Evolutionary conservation across 2,329 filamentous ascomycete genomes (phyloP).

Genomic region (Sporothrix globosa): DNA sequence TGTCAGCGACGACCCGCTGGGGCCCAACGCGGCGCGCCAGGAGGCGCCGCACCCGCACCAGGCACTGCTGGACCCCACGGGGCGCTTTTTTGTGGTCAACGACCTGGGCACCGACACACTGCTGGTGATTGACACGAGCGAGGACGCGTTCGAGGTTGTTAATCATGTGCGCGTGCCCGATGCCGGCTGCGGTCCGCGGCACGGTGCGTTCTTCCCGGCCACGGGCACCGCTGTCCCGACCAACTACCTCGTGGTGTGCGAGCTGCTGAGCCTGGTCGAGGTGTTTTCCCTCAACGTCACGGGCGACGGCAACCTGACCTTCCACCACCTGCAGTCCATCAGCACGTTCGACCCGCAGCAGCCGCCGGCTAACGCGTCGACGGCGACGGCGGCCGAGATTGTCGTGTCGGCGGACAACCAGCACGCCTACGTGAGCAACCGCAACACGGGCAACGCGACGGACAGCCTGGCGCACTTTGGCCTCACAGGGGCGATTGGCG

Average conservation of each 20-base stretch:
- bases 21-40: slow-evolving; percentile 45
- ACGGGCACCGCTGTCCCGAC: slow-evolving; percentile 42
- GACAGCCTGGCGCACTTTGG: slow-evolving; percentile 56
- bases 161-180: slow-evolving; percentile 44
- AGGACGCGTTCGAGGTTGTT: slow-evolving; percentile 47
- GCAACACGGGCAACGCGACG: slow-evolving; percentile 48
- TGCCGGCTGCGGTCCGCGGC: slow-evolving; percentile 54
- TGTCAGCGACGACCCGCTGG: slow-evolving; percentile 43
- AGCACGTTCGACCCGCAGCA: slow-evolving; percentile 48
- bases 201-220: slow-evolving; percentile 53
- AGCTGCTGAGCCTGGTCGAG: slow-evolving; percentile 51
- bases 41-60: slow-evolving; percentile 51
- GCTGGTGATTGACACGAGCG: slow-evolving; percentile 50
- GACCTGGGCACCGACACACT: slow-evolving; percentile 56
- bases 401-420: slow-evolving; percentile 48
- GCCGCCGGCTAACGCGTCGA: slow-evolving; percentile 44
- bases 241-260: slow-evolving; percentile 54
- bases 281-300: slow-evolving; percentile 50
- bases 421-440: slow-evolving; percentile 58
- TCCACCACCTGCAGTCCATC: slow-evolving; percentile 46
- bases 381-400: slow-evolving; percentile 53
- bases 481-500: slow-evolving; percentile 39
- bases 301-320: slow-evolving; percentile 40
- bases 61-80: slow-evolving; percentile 53
- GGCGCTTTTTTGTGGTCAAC: slow-evolving; percentile 54